Conservation (phyloP, 495 filamentous ascomycete species). For the Darksidea phi region DNA sequence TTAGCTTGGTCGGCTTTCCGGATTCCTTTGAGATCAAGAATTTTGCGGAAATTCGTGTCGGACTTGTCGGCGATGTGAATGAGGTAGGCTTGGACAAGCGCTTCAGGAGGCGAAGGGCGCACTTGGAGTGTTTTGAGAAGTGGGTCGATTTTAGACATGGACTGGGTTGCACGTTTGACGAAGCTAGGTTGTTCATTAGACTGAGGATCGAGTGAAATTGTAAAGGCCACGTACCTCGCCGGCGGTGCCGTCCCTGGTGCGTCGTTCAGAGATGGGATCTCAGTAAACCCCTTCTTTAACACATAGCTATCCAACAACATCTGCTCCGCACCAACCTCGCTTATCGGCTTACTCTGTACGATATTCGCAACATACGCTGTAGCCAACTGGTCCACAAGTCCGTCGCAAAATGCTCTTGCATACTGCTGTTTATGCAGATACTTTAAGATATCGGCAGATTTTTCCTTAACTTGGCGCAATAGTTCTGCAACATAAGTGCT, state of each 20-base stretch:
- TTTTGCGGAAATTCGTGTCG: constrained; percentile 93
- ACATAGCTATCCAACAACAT: constrained; percentile 95
- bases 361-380: constrained; percentile 78
- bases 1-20: constrained; percentile 64
- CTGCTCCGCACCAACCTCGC: constrained; percentile 94
- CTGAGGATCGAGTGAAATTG: constrained; percentile 37
- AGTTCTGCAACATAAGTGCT: constrained; percentile 87
- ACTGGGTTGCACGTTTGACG: constrained; percentile 81
- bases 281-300: constrained; percentile 77
- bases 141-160: constrained; percentile 82
- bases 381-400: constrained; percentile 81
- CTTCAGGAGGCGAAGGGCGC: constrained; percentile 83
- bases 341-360: constrained; percentile 83
- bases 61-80: constrained; percentile 88
- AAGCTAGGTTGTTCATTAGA: constrained; percentile 50
- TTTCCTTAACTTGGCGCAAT: constrained; percentile 65
- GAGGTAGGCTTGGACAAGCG: constrained; percentile 93
- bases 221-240: constrained; percentile 32
- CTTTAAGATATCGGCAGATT: constrained; percentile 68
- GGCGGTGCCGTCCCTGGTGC: constrained; percentile 42
- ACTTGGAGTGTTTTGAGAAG: constrained; percentile 97
- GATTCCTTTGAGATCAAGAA: constrained; percentile 90
- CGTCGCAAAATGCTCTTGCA: constrained; percentile 89
- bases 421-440: constrained; percentile 91
- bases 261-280: constrained; percentile 60